Evolutionary conservation across 441 rosid species (phyloP).

Genomic region (Gossypium laxum): DNA sequence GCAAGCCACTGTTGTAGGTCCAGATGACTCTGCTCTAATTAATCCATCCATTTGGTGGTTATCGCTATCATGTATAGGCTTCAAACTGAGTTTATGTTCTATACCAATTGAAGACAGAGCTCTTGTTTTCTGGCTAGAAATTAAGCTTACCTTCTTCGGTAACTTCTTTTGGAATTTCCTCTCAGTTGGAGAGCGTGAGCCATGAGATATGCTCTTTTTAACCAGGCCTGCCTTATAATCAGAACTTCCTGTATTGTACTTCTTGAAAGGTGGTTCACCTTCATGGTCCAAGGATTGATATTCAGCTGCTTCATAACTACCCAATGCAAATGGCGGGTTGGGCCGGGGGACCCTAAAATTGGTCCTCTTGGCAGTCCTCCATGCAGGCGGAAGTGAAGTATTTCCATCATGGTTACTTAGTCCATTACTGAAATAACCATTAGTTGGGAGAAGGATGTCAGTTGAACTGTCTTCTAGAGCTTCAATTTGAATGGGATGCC

Average conservation of each 20-base stretch:
- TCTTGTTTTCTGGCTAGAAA: slow-evolving; percentile 71
- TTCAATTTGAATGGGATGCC: slow-evolving; percentile 74
- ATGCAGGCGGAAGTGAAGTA: slow-evolving; percentile 49
- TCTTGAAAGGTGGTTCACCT: slow-evolving; percentile 33
- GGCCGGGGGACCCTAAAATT: slow-evolving; percentile 70
- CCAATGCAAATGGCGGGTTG: slow-evolving; percentile 35
- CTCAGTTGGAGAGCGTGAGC: slow-evolving; percentile 34
- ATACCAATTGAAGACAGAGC: slow-evolving; percentile 71
- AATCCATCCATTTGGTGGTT: slow-evolving; percentile 41
- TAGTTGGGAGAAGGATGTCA: slow-evolving; percentile 34
- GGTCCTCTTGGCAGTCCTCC: slow-evolving; percentile 88
- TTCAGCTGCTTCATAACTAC: slow-evolving; percentile 30
- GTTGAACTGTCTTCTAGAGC: slow-evolving; percentile 65
- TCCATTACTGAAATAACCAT: slow-evolving; percentile 33
- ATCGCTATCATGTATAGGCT: slow-evolving; percentile 22
- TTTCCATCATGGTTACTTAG: slow-evolving; percentile 37
- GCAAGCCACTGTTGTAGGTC: slow-evolving; percentile 89
- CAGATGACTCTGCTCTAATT: slow-evolving; percentile 53
- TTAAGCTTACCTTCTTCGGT: slow-evolving; percentile 46
- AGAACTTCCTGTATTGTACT: slow-evolving; percentile 27
- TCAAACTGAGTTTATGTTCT: slow-evolving; percentile 39
- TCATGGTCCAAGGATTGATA: slow-evolving; percentile 38
- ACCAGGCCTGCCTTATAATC: slow-evolving; percentile 31
- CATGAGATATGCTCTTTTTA: slow-evolving; percentile 36
- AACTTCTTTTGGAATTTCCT: slow-evolving; percentile 42